Base-by-base conservation (phyloP, 305 asterid species). In the Stenogyne calaminthoides region DNA sequence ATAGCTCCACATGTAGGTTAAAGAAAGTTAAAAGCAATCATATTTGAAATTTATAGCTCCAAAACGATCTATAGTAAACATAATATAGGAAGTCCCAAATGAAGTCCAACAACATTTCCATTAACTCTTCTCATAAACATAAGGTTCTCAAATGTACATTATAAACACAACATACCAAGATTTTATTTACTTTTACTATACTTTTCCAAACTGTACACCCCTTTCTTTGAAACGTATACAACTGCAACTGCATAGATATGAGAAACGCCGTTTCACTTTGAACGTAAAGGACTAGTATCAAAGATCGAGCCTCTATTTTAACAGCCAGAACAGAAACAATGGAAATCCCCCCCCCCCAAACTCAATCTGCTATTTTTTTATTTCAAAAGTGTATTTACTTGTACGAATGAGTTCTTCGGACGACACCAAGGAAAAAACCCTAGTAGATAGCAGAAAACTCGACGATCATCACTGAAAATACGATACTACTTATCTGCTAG, bases 361-460 rank as follows among this genome's bases (percentile, higher is more conserved):
- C 29, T 25, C 29, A 25, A 25, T 25, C 29, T 25, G 29, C 29
- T 25, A 25, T 2, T 25, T 25, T 22, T 25, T 25, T 25, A 25
- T 25, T 25, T 25, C 12, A 16, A 77, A 57, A 54, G 12, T 39
- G 29, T 64, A 71, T 70, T 22, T 64, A 80, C 81, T 32, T 11
- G 12, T 65, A 52, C 9, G 29, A 37, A 22, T 69, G 65, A 65
- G 58, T 51, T 40, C 46, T 63, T 27, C 22, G 3, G 20, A 55
- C 14, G 60, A 66, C 56, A 20, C 71, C 64, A 14, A 77, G 76
- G 73, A 36, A 76, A 67, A 80, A 80, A 34, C 62, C 76, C 78
- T 72, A 76, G 73, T 67, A 75, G 77, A 16, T 32, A 40, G 77
- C 60, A 44, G 59, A 39, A 27, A 57, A 47, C 62, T 72, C 18